Evolutionary conservation across 805 yeast species (phyloP).

Genomic region (Candida chauliodis): DNA sequence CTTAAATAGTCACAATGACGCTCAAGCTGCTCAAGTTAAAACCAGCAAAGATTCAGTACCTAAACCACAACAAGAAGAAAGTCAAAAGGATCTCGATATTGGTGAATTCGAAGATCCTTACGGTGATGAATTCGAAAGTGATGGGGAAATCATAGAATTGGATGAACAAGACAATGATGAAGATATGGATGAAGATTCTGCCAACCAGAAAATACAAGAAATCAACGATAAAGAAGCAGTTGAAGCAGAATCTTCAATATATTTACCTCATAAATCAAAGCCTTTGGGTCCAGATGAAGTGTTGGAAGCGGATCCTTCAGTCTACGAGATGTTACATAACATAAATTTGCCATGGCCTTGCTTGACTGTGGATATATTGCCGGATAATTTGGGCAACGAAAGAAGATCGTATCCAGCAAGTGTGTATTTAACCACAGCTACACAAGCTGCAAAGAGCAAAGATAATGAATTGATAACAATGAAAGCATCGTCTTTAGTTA

Average conservation of each 20-base stretch:
- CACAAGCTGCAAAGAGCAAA: constrained; percentile 83
- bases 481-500: constrained; percentile 76
- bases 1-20: constrained; percentile 16
- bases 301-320: constrained; percentile 92
- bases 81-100: constrained; percentile 50
- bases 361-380: constrained; percentile 82
- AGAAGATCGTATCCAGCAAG: constrained; percentile 89
- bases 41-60: constrained; percentile 38
- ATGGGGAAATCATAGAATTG: constrained; percentile 80
- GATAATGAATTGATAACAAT: constrained; percentile 87
- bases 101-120: constrained; percentile 87
- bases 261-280: constrained; percentile 82
- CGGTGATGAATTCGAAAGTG: constrained; percentile 91
- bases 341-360: constrained; percentile 97
- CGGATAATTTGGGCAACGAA: constrained; percentile 82
- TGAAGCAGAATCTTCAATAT: constrained; percentile 46
- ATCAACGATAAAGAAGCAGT: constrained; percentile 34
- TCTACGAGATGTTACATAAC: constrained; percentile 93
- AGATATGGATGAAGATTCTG: constrained; percentile 32
- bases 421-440: constrained; percentile 81
- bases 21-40: constrained; percentile 36
- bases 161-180: constrained; percentile 46
- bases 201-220: constrained; percentile 33
- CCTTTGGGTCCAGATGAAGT: constrained; percentile 96
- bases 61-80: constrained; percentile 19